A percentile compares a stretch with the other conserved stretches of the same genome.
These are phyloP conservation scores for Puccinia polysora DNA, from an alignment of 1,284 basidiomycete species.

Conservation along the genomic window DNA sequence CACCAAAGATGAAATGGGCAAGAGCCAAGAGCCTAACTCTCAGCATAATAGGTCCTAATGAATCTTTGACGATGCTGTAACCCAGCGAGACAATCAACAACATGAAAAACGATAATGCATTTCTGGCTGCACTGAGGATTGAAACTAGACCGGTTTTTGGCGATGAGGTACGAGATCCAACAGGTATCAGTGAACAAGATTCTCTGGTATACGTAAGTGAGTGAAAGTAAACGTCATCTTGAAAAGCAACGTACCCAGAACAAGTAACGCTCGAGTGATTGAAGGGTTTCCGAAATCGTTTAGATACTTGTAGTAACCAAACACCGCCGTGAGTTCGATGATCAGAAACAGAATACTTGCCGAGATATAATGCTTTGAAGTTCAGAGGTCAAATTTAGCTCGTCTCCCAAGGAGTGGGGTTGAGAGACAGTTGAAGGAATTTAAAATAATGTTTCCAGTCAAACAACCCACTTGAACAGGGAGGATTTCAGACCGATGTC, in stretches of 20 bases:
- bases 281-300: constrained; percentile 77
- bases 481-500: constrained; percentile 73
- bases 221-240: constrained; percentile 57
- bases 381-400: constrained; percentile 46
- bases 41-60: constrained; percentile 71
- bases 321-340: constrained; percentile 88
- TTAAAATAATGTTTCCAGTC: no score
- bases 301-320: constrained; percentile 79
- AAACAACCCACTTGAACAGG: constrained; percentile 66
- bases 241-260: constrained; percentile 62
- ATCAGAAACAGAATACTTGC: constrained; percentile 79
- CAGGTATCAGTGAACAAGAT: no score
- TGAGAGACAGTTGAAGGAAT: no score
- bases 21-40: constrained; percentile 70
- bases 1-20: constrained; percentile 88
- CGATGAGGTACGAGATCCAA: no score
- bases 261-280: constrained; percentile 50
- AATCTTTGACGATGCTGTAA: constrained; percentile 54
- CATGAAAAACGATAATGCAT: constrained; percentile 91
- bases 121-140: constrained; percentile 85
- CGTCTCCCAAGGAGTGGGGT: neutral
- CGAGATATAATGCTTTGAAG: constrained; percentile 83
- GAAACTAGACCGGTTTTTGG: no score
- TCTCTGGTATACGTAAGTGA: no score
- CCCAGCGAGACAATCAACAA: constrained; percentile 69